These are phyloP conservation scores for Heterobasidion occidentale DNA, from an alignment of 1,284 basidiomycete species.

Conservation along the genomic window DNA sequence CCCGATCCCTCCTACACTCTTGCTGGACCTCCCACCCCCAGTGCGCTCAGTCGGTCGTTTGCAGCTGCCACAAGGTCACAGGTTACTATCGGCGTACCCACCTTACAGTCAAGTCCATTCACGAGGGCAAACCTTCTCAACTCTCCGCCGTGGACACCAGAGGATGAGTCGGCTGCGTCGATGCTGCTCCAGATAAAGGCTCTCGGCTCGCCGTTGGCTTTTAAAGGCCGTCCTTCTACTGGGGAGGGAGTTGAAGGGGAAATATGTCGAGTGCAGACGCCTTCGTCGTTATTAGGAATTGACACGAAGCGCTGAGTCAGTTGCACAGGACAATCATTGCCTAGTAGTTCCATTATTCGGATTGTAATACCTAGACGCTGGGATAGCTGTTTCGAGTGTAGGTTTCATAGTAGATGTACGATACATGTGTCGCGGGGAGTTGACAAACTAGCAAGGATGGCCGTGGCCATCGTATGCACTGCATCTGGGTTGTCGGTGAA, in stretches of 20 bases:
- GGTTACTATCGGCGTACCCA: conserved; percentile 1
- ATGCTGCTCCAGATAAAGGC: conserved; percentile 55
- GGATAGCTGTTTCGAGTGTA: too few relatives aligned
- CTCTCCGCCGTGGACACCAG: conserved; percentile 44
- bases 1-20: conserved; percentile 10
- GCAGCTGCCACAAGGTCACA: neutral
- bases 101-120: neutral
- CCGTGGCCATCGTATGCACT: too few relatives aligned
- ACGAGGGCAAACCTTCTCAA: neutral
- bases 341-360: too few relatives aligned
- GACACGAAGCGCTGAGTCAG: too few relatives aligned
- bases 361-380: too few relatives aligned
- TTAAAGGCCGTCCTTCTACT: neutral
- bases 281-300: conserved; percentile 11
- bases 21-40: conserved; percentile 10
- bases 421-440: too few relatives aligned
- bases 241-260: neutral
- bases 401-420: too few relatives aligned
- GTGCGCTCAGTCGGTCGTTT: conserved; percentile 1
- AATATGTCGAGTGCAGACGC: conserved; percentile 12
- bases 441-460: too few relatives aligned
- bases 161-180: conserved; percentile 64
- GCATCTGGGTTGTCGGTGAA: too few relatives aligned
- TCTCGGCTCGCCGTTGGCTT: conserved; percentile 12
- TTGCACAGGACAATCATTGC: too few relatives aligned